Conservation (phyloP, 345 rosid species). For the Heritiera littoralis region DNA sequence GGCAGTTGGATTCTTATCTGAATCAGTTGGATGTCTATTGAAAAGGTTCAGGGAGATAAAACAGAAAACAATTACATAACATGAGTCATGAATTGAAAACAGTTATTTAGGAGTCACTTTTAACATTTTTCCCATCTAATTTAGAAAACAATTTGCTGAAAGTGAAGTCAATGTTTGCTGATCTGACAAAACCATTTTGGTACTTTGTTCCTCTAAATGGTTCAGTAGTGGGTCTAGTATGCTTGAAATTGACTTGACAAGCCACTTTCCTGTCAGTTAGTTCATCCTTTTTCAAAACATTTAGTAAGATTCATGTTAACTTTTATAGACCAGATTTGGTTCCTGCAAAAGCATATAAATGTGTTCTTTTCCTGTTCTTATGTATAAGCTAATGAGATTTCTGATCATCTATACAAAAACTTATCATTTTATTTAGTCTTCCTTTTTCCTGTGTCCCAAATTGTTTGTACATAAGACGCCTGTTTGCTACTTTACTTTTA, state of each 20-base stretch:
- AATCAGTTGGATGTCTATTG: not conserved
- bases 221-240: not conserved
- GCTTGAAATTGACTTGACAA: not conserved
- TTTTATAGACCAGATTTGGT: not conserved
- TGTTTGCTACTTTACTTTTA: not conserved
- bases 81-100: not conserved
- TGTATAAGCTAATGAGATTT: not conserved
- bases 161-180: not conserved
- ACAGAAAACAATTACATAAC: not conserved
- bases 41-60: not conserved
- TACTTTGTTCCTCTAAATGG: not conserved
- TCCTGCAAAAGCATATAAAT: not conserved
- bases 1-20: constrained; percentile 5
- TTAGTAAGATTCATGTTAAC: not conserved
- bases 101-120: not conserved
- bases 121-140: not conserved
- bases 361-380: not conserved
- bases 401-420: not conserved
- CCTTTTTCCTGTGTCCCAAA: no score
- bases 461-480: not conserved
- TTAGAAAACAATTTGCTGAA: not conserved
- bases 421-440: not conserved
- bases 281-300: not conserved
- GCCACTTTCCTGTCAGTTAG: not conserved
- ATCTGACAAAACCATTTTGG: not conserved